phyloP scores from a whole-genome alignment of 306 rosid genomes.

The Crataegus laevigata region DNA sequence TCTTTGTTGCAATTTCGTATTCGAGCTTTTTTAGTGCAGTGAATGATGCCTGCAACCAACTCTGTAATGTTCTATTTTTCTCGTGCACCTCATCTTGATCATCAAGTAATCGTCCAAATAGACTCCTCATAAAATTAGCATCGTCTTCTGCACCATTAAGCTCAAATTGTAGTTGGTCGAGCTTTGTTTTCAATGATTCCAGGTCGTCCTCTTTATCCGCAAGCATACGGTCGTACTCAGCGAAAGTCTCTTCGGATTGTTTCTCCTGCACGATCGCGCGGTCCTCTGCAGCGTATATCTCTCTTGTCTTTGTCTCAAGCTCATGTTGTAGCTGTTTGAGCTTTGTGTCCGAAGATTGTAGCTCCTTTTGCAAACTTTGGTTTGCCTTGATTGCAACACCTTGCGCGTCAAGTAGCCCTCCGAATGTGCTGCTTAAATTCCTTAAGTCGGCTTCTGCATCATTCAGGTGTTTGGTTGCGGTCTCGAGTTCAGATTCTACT shows the following conservation, averaged over 20 bases:
- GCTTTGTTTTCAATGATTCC: conserved; percentile 24
- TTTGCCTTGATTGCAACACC: conserved; percentile 69
- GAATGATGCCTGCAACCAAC: background rate
- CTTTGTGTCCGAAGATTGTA: conserved; percentile 34
- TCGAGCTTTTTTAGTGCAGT: background rate
- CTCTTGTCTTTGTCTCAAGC: background rate
- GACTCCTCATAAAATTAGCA: conserved; percentile 59
- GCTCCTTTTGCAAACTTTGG: conserved; percentile 51
- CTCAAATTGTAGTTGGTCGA: conserved; percentile 49
- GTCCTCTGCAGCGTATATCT: background rate
- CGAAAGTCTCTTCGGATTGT: background rate
- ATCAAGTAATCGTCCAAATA: conserved; percentile 71
- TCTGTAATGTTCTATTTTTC: background rate
- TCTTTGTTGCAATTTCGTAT: background rate
- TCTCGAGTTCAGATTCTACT: background rate
- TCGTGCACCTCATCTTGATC: conserved; percentile 30
- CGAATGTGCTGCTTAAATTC: background rate
- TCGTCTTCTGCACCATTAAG: conserved; percentile 56
- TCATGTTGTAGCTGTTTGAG: background rate
- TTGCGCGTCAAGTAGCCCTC: background rate
- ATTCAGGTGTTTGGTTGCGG: background rate
- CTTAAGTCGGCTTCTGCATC: background rate
- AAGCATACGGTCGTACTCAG: background rate
- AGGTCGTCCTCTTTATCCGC: background rate
- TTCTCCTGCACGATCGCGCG: background rate